A percentile compares a stretch with the other conserved stretches of the same genome.
These are phyloP conservation scores for Ceratocystis ficicola DNA, from an alignment of 2,329 filamentous ascomycete species.

Conservation along the genomic window DNA sequence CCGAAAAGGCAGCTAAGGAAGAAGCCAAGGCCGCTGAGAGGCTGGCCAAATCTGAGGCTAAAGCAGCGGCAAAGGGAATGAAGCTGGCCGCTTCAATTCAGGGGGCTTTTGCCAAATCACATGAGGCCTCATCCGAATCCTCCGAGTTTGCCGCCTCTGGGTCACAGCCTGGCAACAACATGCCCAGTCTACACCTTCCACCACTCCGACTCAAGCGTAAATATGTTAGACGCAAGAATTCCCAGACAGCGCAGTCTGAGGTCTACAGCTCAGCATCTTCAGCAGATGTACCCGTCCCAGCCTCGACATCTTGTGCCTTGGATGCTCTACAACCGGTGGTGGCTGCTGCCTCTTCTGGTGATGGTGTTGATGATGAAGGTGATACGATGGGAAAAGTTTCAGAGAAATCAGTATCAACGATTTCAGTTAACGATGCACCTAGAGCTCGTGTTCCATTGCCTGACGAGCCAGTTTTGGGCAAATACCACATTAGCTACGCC, in stretches of 20 bases:
- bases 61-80: neutral
- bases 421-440: neutral
- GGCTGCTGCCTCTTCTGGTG: neutral
- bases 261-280: neutral
- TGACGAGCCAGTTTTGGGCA: neutral
- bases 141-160: neutral
- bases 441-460: neutral
- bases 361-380: neutral
- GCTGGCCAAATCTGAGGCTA: conserved; percentile 14
- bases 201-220: conserved; percentile 14
- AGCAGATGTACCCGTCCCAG: neutral
- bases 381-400: neutral
- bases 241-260: neutral
- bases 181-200: neutral
- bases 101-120: neutral
- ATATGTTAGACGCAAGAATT: conserved; percentile 13
- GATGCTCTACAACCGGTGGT: neutral
- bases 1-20: conserved; percentile 15
- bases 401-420: no score
- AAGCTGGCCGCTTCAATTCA: neutral
- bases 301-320: neutral
- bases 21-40: conserved; percentile 19
- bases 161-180: neutral
- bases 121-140: neutral
- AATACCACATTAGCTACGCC: neutral